Base-by-base conservation (phyloP, 768 basidiomycete genomes). In the Lentinula edodes region DNA sequence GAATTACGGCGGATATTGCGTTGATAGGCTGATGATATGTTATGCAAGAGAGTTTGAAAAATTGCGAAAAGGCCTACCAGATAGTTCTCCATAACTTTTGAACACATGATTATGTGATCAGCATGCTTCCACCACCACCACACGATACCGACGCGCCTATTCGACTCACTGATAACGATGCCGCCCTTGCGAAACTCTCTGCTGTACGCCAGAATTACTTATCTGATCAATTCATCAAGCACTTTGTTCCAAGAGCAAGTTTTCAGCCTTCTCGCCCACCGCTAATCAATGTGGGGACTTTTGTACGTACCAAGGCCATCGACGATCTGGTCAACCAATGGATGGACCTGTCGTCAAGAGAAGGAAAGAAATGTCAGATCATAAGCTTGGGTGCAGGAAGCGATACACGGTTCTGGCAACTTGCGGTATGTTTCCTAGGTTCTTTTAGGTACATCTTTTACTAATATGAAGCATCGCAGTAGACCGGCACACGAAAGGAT, bases 321-420 rank as follows among this genome's bases (percentile, higher is more conserved):
- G 97, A 97, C 67, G 73, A 74, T 42, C 83, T 96, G 12, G 85
- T 95, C 0, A 74, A 84, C 34, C 73, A 78, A 51, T 95, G 90
- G 82, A 66, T 93, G 20, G 71, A 76, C 16, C 66, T 79, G 16
- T 78, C 81, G 1, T 69, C 72, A 45, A 68, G 67, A 20, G 76
- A 76, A 8, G 79, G 74, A n/a, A 79, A 73, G 62, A 70, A 70
- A 61, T 87, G 85, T 65, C 97, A 98, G 78, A 88, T 98, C 58
- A 83, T 98, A n/a, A 96, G 92, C 72, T 73, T 98, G 35, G 97
- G 97, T 0, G 90, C 95, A 1, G 97, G 97, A 23, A 98, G 93
- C 67, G 97, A 99, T 75, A 94, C 94, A 2, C 78, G 97, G 58
- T 98, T 91, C 71, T 99, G 96, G 95, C 80, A 95, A 60, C 76